Base-by-base conservation (phyloP, 768 basidiomycete genomes). In the Lactifluus pinguis region DNA sequence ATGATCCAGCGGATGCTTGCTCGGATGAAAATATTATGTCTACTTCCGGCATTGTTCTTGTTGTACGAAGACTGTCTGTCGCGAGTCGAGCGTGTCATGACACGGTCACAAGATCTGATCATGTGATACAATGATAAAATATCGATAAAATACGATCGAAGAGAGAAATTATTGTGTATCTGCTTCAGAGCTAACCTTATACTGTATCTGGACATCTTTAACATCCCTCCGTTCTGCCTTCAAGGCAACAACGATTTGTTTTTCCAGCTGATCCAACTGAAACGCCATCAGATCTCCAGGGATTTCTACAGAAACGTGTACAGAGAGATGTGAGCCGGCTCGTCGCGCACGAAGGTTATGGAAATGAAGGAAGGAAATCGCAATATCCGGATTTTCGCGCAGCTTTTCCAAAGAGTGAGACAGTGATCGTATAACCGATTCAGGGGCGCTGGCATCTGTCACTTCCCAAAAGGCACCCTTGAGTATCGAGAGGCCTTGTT, bases 271-370 rank as follows among this genome's bases (percentile, higher is more conserved):
- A 50, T 79, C 79, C 2, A 83, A 77, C 19, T 86, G 81, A 15
- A 71, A 69, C 13, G 92, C 80, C 6, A 82, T 84, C 69, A 85
- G 73, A 7, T 70, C 57, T 7, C 75, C 73, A 15, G 86, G 80
- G 0, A 98, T 88, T 38, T 83, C 79, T 34, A 86, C 89, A 5
- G 80, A 82, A 53, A 98, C 75, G 72, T 98, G 92, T 7, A 98
- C 86, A 57, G 84, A 86, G 62, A 95, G 83, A 62, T 87, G 72
- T 9, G 93, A 91, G 34, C 93, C 89, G 10, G 87, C 82, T 36
- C 87, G 83, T 66, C 85, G 84, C 44, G 90, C 88, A 44, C 88
- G 84, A 59, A 94, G 68, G 59, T 83, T 72, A 57, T 70, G 74
- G 57, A 86, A 70, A 10, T 81, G 71, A 32, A 88, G 69, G 64